A percentile compares a stretch with the other conserved stretches of the same genome.
Evolutionary conservation across 2,329 filamentous ascomycete species (phyloP).

Genomic region (Calonectria pteridis): DNA sequence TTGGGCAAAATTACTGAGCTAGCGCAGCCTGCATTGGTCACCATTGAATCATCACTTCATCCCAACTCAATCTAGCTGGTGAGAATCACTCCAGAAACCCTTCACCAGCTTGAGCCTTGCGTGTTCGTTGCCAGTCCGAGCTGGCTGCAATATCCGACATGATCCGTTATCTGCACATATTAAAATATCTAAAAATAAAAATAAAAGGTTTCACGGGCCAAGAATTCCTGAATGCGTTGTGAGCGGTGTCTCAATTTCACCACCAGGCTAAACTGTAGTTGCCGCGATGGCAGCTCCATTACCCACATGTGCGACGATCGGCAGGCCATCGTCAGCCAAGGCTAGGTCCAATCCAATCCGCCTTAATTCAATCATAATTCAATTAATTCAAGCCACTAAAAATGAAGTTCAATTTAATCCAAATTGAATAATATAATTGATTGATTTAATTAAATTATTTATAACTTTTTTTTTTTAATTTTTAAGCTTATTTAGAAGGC

Average conservation of each 20-base stretch:
- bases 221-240: neutral
- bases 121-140: neutral
- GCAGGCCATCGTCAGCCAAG: neutral
- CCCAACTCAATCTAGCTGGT: neutral
- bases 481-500: too few relatives aligned
- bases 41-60: neutral
- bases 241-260: neutral
- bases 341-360: too few relatives aligned
- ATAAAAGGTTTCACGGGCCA: neutral
- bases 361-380: too few relatives aligned
- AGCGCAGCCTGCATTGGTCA: neutral
- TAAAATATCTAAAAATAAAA: neutral
- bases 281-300: neutral
- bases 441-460: too few relatives aligned
- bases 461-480: too few relatives aligned
- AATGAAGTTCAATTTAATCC: too few relatives aligned
- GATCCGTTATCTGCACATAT: neutral
- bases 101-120: neutral
- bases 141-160: neutral
- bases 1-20: neutral
- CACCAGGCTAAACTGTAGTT: neutral
- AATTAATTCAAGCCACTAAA: too few relatives aligned
- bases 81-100: neutral
- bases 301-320: neutral
- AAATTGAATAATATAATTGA: too few relatives aligned